Conservation (phyloP, 768 basidiomycete species). For the Podaxis mareebaensis region DNA sequence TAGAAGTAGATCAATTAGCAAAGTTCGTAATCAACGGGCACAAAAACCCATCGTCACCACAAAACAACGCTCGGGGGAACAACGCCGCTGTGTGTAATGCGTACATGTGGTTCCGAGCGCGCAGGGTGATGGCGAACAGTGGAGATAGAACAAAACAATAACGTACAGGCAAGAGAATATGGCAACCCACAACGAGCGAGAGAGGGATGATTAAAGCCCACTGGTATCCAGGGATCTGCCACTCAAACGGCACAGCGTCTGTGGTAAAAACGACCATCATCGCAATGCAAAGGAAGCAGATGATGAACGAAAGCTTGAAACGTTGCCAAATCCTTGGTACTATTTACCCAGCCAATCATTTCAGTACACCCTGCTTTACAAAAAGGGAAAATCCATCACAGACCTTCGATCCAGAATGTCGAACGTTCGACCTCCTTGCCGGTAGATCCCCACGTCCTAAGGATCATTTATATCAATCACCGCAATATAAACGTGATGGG, state of each 20-base stretch:
- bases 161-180: constrained; percentile 71
- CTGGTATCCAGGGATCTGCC: constrained; percentile 62
- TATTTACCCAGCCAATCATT: constrained; percentile 18
- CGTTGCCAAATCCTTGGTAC: constrained; percentile 80
- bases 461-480: background rate
- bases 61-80: background rate
- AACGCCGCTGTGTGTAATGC: background rate
- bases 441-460: constrained; percentile 57
- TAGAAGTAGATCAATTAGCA: constrained; percentile 21
- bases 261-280: constrained; percentile 64
- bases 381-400: constrained; percentile 5
- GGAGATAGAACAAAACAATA: constrained; percentile 4
- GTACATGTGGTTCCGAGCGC: background rate
- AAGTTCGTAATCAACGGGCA: constrained; percentile 6
- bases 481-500: constrained; percentile 4
- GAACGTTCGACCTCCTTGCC: constrained; percentile 84
- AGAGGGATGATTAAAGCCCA: constrained; percentile 80
- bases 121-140: background rate
- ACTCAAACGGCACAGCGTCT: constrained; percentile 58
- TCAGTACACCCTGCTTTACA: background rate
- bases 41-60: background rate
- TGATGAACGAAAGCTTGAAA: constrained; percentile 72
- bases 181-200: constrained; percentile 64
- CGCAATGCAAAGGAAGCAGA: constrained; percentile 58
- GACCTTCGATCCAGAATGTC: constrained; percentile 83